Percentiles rank a stretch among this genome's conserved stretches.
Evolutionary conservation across 192 early-diverging fungal species (phyloP).

Genomic region (Podochytrium sp.): DNA sequence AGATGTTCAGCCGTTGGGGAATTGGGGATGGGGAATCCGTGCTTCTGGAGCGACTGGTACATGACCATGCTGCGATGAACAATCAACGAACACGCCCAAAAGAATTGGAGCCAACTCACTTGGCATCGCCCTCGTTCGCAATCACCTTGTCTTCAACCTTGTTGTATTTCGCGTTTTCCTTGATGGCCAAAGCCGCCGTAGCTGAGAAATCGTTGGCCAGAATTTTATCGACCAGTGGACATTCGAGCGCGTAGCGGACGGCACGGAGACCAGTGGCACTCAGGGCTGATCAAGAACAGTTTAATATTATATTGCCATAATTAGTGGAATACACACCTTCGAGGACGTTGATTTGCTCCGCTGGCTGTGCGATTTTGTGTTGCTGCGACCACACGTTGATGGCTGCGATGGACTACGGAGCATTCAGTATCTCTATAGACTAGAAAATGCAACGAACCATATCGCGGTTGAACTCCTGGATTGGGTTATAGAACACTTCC

Average conservation of each 20-base stretch:
- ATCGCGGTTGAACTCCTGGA: conserved; percentile 62
- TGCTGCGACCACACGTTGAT: conserved; percentile 81
- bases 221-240: conserved; percentile 76
- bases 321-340: no score
- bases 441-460: conserved; percentile 43
- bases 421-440: conserved; percentile 93
- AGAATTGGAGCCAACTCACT: conserved; percentile 46
- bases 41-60: conserved; percentile 43
- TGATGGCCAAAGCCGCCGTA: conserved; percentile 90
- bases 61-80: conserved; percentile 38
- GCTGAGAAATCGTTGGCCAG: conserved; percentile 89
- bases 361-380: conserved; percentile 19
- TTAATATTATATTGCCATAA: no score
- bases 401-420: conserved; percentile 81
- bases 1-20: background rate
- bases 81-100: background rate
- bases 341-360: conserved; percentile 63
- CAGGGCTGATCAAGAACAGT: no score
- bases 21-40: background rate
- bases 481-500: conserved; percentile 98
- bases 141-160: conserved; percentile 74
- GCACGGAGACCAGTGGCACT: conserved; percentile 94
- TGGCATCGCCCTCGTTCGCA: conserved; percentile 86
- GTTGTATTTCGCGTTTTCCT: conserved; percentile 84
- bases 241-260: conserved; percentile 96